Conservation (phyloP, 2,329 filamentous ascomycete genomes). For the Ilyonectria mors-panacis region DNA sequence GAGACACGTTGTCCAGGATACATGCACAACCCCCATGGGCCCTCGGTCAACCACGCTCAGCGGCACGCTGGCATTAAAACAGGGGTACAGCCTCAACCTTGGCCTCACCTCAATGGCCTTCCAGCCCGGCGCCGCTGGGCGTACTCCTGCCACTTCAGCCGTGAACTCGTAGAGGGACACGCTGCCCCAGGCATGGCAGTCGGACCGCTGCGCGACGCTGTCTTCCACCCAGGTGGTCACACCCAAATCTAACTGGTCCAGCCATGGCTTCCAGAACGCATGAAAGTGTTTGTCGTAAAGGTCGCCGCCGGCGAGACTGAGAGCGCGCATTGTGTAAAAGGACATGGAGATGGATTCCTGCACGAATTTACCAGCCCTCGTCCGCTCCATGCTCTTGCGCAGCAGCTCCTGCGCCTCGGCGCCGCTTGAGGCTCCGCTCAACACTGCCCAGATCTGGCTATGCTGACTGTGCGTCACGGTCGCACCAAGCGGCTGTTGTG, state of each 20-base stretch:
- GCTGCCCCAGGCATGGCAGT: slow-evolving; percentile 3
- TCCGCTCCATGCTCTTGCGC: background rate
- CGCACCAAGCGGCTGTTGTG: no score
- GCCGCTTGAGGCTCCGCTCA: background rate
- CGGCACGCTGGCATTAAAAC: no score
- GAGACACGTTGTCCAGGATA: no score
- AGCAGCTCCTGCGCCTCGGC: background rate
- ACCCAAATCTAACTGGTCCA: background rate
- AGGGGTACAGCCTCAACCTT: background rate
- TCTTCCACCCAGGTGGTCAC: background rate
- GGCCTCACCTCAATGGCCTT: background rate
- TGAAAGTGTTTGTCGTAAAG: background rate
- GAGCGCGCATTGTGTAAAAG: background rate
- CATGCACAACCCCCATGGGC: no score
- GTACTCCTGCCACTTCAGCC: background rate
- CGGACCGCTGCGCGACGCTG: background rate
- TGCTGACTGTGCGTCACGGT: background rate
- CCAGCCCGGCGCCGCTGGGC: background rate
- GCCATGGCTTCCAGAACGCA: background rate
- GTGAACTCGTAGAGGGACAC: background rate
- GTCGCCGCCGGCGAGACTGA: background rate
- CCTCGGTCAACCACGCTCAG: no score
- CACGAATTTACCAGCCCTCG: background rate
- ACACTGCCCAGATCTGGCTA: background rate
- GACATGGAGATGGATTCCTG: background rate